Conservation (phyloP, 2,329 filamentous ascomycete genomes). For the Cladorrhinum sp. region DNA sequence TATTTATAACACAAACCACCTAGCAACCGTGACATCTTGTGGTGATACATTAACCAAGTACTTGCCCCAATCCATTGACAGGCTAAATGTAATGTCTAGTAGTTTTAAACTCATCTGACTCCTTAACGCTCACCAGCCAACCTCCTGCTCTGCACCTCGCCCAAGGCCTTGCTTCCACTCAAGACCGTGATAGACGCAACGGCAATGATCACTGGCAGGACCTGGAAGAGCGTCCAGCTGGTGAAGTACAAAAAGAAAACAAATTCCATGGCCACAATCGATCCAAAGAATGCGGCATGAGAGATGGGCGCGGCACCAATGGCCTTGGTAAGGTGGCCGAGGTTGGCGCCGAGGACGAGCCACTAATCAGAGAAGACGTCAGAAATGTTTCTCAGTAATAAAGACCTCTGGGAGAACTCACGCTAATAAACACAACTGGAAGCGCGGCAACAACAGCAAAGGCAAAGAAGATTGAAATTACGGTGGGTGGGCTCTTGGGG, state of each 20-base stretch:
- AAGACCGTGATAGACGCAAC: slow-evolving; percentile 73
- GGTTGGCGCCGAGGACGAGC: slow-evolving; percentile 77
- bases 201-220: slow-evolving; percentile 67
- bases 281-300: slow-evolving; percentile 81
- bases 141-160: slow-evolving; percentile 86
- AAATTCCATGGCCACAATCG: slow-evolving; percentile 80
- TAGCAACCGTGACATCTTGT: not conserved
- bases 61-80: too few species aligned
- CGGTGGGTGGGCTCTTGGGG: slow-evolving; percentile 72
- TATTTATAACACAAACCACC: not conserved
- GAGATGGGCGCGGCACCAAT: slow-evolving; percentile 73
- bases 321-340: slow-evolving; percentile 73
- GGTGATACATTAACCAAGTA: not conserved
- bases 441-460: slow-evolving; percentile 69
- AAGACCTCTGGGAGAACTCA: slow-evolving; percentile 41
- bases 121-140: slow-evolving; percentile 65
- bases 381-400: not conserved
- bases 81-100: too few species aligned
- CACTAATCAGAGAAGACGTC: slow-evolving; percentile 53
- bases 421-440: slow-evolving; percentile 67
- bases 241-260: slow-evolving; percentile 95
- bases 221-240: slow-evolving; percentile 88
- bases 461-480: slow-evolving; percentile 76
- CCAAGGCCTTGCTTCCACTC: slow-evolving; percentile 84
- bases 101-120: too few species aligned